phyloP scores from a whole-genome alignment of 1,284 basidiomycete species.

The Cerioporus squamosus region DNA sequence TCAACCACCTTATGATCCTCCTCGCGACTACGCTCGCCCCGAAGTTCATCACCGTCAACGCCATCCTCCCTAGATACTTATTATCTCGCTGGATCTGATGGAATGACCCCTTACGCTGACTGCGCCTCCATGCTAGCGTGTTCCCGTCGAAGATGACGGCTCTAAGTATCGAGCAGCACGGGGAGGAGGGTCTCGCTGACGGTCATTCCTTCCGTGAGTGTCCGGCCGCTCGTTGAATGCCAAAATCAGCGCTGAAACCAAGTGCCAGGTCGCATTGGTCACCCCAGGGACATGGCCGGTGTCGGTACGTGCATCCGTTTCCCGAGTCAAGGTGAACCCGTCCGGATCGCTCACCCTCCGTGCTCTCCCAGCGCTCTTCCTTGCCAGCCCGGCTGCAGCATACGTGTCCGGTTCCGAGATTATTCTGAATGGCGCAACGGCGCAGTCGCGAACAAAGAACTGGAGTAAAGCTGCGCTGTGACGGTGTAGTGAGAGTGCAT shows the following conservation, averaged over 20 bases:
- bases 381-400: constrained; percentile 71
- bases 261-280: constrained; percentile 64
- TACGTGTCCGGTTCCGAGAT: constrained; percentile 81
- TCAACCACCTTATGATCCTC: constrained; percentile 81
- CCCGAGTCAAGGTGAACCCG: not conserved
- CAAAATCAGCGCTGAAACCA: not conserved
- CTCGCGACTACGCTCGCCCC: constrained; percentile 73
- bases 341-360: not conserved
- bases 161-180: constrained; percentile 65
- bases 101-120: too few species aligned
- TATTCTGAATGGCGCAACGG: constrained; percentile 67
- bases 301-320: constrained; percentile 40
- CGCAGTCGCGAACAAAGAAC: constrained; percentile 12
- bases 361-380: constrained; percentile 56
- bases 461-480: too few species aligned
- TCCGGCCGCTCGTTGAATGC: not conserved
- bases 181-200: constrained; percentile 55
- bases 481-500: too few species aligned
- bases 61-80: constrained; percentile 75
- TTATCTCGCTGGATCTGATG: not conserved
- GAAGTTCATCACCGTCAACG: constrained; percentile 79
- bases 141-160: constrained; percentile 91
- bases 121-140: constrained; percentile 46
- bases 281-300: constrained; percentile 77
- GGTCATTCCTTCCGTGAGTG: constrained; percentile 65